Percentiles rank a stretch among this genome's conserved stretches.
Evolutionary conservation across 345 rosid species (phyloP).

Genomic region (Syzygium aqueum): DNA sequence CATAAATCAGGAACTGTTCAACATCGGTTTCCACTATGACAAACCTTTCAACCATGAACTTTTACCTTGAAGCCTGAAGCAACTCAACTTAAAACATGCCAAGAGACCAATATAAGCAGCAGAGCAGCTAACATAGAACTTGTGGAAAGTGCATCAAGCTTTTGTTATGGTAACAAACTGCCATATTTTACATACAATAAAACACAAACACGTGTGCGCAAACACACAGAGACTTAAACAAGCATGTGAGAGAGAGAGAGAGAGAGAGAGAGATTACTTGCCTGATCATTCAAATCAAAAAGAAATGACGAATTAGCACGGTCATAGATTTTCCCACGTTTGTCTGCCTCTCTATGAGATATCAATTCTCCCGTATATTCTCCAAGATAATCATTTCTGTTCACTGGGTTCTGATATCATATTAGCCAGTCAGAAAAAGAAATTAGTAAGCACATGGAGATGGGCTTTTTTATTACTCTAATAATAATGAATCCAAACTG

Average conservation of each 20-base stretch:
- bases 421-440: neutral
- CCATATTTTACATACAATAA: neutral
- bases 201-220: neutral
- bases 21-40: neutral
- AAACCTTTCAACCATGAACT: neutral
- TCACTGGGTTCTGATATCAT: constrained; percentile 75
- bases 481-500: neutral
- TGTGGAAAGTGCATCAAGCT: neutral
- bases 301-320: constrained; percentile 97
- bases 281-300: constrained; percentile 99
- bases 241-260: neutral
- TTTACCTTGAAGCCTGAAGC: neutral
- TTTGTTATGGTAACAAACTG: neutral
- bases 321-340: constrained; percentile 97
- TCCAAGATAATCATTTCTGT: constrained; percentile 93
- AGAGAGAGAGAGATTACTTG: constrained; percentile 13
- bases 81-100: neutral
- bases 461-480: neutral
- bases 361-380: constrained; percentile 97
- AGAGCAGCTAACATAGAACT: neutral
- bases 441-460: neutral
- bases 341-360: constrained; percentile 93
- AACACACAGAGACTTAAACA: neutral
- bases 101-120: neutral
- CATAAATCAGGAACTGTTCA: neutral